Percentiles rank a stretch among this genome's conserved stretches.
These are phyloP conservation scores for Backusella tuberculispora DNA, from an alignment of 192 early-diverging fungal genomes.

Conservation along the genomic window DNA sequence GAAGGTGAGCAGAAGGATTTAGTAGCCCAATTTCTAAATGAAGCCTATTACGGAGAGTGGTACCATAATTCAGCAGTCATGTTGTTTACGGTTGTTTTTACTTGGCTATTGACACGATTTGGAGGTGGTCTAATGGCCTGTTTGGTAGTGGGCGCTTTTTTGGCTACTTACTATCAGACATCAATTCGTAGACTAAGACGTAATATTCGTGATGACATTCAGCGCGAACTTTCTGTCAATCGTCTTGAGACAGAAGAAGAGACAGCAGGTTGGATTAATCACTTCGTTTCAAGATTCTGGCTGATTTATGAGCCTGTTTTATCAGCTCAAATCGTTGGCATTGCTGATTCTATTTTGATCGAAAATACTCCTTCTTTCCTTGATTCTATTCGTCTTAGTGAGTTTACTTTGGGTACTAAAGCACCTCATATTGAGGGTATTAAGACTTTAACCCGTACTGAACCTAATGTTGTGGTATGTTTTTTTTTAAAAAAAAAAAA, in stretches of 20 bases:
- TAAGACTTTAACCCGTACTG: constrained; percentile 73
- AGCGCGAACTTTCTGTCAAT: constrained; percentile 62
- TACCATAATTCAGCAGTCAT: constrained; percentile 42
- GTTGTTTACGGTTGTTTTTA: constrained; percentile 38
- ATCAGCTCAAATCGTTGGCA: constrained; percentile 71
- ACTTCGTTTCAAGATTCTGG: constrained; percentile 86
- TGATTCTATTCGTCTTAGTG: constrained; percentile 72
- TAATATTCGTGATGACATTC: constrained; percentile 69
- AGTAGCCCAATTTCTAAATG: constrained; percentile 36
- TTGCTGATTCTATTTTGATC: constrained; percentile 74
- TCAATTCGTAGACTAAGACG: constrained; percentile 71
- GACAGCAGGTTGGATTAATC: constrained; percentile 88
- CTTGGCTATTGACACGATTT: constrained; percentile 39
- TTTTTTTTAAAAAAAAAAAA: not conserved
- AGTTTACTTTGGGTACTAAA: constrained; percentile 81
- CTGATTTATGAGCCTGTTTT: constrained; percentile 88
- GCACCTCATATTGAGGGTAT: constrained; percentile 72
- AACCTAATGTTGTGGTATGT: constrained; percentile 71
- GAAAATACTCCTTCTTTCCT: constrained; percentile 80
- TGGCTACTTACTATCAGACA: constrained; percentile 74
- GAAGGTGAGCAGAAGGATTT: constrained; percentile 22
- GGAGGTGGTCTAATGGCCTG: constrained; percentile 43
- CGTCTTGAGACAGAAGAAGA: constrained; percentile 56
- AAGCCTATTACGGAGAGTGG: constrained; percentile 48
- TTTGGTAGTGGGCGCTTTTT: constrained; percentile 45